Evolutionary conservation across 495 filamentous ascomycete species (phyloP).

Genomic region (Pseudomonodictys pantanalensis): DNA sequence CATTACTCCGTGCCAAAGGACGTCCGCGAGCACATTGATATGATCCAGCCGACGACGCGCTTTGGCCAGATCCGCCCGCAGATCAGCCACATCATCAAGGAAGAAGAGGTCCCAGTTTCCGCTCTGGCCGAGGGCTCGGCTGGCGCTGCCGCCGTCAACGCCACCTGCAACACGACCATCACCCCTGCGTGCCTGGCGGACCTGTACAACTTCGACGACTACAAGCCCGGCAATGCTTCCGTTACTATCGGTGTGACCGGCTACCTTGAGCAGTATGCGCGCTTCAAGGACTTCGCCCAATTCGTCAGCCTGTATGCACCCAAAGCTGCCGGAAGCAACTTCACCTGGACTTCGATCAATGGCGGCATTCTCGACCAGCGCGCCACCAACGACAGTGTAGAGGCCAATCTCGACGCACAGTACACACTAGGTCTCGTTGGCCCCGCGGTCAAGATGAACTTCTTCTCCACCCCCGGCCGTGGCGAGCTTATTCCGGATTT

Average conservation of each 20-base stretch:
- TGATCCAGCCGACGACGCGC: slow-evolving; percentile 59
- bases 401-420: slow-evolving; percentile 78
- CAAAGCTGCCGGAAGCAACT: slow-evolving; percentile 54
- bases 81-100: slow-evolving; percentile 25
- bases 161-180: slow-evolving; percentile 51
- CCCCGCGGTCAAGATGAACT: slow-evolving; percentile 57
- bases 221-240: slow-evolving; percentile 47
- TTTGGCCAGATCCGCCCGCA: slow-evolving; percentile 50
- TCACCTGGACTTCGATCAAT: slow-evolving; percentile 60
- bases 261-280: slow-evolving; percentile 47
- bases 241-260: slow-evolving; percentile 64
- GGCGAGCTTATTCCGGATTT: slow-evolving; percentile 62
- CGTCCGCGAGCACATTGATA: slow-evolving; percentile 51
- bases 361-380: slow-evolving; percentile 36
- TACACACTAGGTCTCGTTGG: slow-evolving; percentile 60
- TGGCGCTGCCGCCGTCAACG: slow-evolving; percentile 22
- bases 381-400: slow-evolving; percentile 48
- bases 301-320: slow-evolving; percentile 43
- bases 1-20: slow-evolving; percentile 62
- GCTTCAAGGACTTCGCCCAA: slow-evolving; percentile 38
- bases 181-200: slow-evolving; percentile 59
- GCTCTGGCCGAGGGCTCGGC: too few species aligned
- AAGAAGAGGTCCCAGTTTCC: slow-evolving; percentile 17
- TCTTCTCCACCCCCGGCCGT: slow-evolving; percentile 66
- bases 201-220: slow-evolving; percentile 57